A percentile compares a stretch with the other conserved stretches of the same genome.
Conservation (phyloP, 164 flowering plant genomes). For the Stephania cephalantha region DNA sequence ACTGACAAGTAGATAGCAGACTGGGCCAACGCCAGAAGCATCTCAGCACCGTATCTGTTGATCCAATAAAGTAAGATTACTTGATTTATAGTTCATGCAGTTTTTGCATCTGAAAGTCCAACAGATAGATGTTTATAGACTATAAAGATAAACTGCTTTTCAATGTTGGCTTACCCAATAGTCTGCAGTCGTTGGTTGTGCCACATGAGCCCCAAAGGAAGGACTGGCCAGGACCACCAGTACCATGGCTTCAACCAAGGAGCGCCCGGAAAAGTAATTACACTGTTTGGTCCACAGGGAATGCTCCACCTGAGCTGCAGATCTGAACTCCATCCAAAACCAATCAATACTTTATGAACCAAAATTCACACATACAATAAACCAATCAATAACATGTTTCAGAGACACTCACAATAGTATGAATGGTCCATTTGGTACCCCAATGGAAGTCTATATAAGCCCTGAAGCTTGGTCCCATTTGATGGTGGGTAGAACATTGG, state of each 20-base stretch:
- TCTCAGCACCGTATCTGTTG: slow-evolving; percentile 65
- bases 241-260: slow-evolving; percentile 97
- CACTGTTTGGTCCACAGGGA: slow-evolving; percentile 96
- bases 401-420: slow-evolving; percentile 20
- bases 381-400: background rate
- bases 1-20: slow-evolving; percentile 51
- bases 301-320: slow-evolving; percentile 75
- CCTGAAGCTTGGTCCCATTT: slow-evolving; percentile 68
- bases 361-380: background rate
- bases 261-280: slow-evolving; percentile 93
- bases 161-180: slow-evolving; percentile 49
- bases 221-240: slow-evolving; percentile 99
- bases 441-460: slow-evolving; percentile 74
- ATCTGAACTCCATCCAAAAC: slow-evolving; percentile 33
- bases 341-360: background rate
- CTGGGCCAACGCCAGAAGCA: slow-evolving; percentile 49
- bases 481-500: slow-evolving; percentile 81
- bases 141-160: background rate
- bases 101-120: background rate
- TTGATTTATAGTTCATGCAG: background rate
- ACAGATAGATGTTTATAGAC: too few species aligned
- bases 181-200: slow-evolving; percentile 70
- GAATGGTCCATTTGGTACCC: slow-evolving; percentile 99
- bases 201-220: slow-evolving; percentile 87
- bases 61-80: background rate